These are phyloP conservation scores for Gonium pectorale DNA, from an alignment of 139 green algal genomes.

Conservation along the genomic window DNA sequence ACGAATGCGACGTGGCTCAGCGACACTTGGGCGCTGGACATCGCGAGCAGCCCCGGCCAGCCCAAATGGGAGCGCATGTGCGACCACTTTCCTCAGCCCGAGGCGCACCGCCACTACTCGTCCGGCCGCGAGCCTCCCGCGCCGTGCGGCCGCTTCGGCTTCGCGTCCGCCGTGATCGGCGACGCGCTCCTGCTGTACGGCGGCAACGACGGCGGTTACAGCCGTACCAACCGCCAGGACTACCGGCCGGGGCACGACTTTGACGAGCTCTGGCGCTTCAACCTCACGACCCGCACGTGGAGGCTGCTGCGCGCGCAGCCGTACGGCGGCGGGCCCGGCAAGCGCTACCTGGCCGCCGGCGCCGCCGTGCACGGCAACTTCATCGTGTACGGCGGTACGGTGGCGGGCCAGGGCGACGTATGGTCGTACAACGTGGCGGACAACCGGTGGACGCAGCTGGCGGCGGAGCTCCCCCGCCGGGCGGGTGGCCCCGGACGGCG, in stretches of 20 bases:
- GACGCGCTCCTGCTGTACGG: constrained; percentile 53
- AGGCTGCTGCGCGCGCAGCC: not conserved
- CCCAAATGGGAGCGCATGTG: not conserved
- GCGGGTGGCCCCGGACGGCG: constrained; percentile 26
- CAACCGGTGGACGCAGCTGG: constrained; percentile 27
- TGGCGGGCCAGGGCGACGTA: constrained; percentile 50
- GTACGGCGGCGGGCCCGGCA: constrained; percentile 18
- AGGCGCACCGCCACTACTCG: constrained; percentile 30
- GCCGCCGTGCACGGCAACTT: constrained; percentile 10
- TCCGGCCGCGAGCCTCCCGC: not conserved
- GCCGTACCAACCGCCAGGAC: constrained; percentile 47
- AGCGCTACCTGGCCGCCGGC: constrained; percentile 40
- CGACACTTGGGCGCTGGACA: constrained; percentile 27
- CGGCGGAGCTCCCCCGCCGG: not conserved
- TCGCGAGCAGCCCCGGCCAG: too few relatives aligned
- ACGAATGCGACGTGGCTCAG: constrained; percentile 1
- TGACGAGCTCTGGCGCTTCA: constrained; percentile 43
- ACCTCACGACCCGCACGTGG: constrained; percentile 3
- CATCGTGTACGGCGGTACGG: constrained; percentile 51
- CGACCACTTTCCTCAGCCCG: not conserved
- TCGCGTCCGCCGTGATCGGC: not conserved
- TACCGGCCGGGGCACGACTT: constrained; percentile 48
- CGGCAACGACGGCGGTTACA: constrained; percentile 56
- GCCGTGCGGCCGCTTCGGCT: constrained; percentile 54
- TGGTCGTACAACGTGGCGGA: constrained; percentile 29